Evolutionary conservation across 148 eudicot species (phyloP).

Genomic region (Camellia lanceoleosa): DNA sequence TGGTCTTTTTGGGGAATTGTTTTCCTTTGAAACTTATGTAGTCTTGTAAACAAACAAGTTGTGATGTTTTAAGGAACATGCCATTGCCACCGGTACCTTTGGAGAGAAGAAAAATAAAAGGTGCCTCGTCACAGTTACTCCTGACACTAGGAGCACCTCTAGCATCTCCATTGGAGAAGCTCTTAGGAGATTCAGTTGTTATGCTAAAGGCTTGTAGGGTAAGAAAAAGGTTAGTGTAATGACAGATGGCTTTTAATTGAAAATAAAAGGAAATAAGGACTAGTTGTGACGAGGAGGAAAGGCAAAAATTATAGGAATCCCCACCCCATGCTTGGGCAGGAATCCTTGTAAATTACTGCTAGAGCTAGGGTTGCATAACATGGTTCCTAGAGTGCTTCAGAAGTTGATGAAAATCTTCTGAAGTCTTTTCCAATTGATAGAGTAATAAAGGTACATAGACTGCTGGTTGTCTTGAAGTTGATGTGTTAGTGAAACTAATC

Average conservation of each 20-base stretch:
- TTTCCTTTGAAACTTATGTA: background rate
- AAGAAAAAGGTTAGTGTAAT: background rate
- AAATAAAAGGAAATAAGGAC: background rate
- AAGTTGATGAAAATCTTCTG: background rate
- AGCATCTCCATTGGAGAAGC: too few relatives aligned
- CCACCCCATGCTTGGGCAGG: background rate
- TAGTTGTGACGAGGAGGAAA: background rate
- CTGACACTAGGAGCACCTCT: too few relatives aligned
- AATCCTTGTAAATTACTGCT: background rate
- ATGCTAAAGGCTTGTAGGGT: background rate
- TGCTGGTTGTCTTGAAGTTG: background rate
- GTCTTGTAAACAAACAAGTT: background rate
- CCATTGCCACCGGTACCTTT: background rate
- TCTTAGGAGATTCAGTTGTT: background rate
- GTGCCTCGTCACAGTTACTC: too few relatives aligned
- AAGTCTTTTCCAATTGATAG: background rate
- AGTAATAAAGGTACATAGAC: background rate
- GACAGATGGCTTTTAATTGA: background rate
- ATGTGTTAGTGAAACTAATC: background rate
- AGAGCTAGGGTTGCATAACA: background rate
- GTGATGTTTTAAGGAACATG: background rate
- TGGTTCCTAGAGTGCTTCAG: slow-evolving; percentile 6
- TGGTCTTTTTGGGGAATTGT: background rate
- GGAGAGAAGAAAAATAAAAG: too few relatives aligned
- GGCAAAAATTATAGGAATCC: background rate